These are phyloP conservation scores for Parietaria judaica DNA, from an alignment of 306 rosid genomes.

Conservation along the genomic window DNA sequence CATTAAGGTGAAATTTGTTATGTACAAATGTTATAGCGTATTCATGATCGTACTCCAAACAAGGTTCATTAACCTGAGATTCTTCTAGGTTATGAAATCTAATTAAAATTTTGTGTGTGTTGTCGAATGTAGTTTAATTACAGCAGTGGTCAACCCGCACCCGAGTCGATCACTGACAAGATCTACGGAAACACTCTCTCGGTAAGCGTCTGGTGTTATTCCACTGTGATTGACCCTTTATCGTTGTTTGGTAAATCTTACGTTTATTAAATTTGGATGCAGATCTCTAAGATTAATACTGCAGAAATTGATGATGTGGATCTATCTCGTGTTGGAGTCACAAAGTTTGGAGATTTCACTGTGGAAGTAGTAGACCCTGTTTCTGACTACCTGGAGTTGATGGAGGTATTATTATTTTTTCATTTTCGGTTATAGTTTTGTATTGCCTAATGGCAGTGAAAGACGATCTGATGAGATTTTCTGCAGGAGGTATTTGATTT, in stretches of 20 bases:
- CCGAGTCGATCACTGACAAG: conserved; percentile 93
- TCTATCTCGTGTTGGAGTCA: conserved; percentile 63
- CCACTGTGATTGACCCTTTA: conserved; percentile 2
- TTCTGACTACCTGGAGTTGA: conserved; percentile 79
- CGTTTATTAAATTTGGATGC: conserved; percentile 22
- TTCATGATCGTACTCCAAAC: not conserved
- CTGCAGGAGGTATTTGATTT: conserved; percentile 87
- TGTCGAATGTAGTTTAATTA: conserved; percentile 59
- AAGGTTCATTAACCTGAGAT: not conserved
- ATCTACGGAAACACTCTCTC: conserved; percentile 94
- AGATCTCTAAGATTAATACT: conserved; percentile 75
- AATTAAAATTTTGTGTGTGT: conserved; percentile 22
- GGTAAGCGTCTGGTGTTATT: conserved; percentile 39
- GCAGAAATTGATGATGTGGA: conserved; percentile 91
- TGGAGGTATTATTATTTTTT: conserved; percentile 40
- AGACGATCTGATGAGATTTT: conserved; percentile 19
- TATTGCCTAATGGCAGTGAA: conserved; percentile 13
- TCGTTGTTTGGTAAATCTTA: conserved; percentile 11
- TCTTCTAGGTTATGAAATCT: conserved; percentile 16
- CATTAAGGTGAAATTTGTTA: conserved; percentile 60
- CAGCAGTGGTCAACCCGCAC: conserved; percentile 98
- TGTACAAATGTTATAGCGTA: not conserved
- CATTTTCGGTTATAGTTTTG: not conserved
- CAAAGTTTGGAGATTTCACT: conserved; percentile 60
- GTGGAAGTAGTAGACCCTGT: conserved; percentile 93